These are phyloP conservation scores for Cercospora nicotianae DNA, from an alignment of 2,329 filamentous ascomycete genomes.

Conservation along the genomic window DNA sequence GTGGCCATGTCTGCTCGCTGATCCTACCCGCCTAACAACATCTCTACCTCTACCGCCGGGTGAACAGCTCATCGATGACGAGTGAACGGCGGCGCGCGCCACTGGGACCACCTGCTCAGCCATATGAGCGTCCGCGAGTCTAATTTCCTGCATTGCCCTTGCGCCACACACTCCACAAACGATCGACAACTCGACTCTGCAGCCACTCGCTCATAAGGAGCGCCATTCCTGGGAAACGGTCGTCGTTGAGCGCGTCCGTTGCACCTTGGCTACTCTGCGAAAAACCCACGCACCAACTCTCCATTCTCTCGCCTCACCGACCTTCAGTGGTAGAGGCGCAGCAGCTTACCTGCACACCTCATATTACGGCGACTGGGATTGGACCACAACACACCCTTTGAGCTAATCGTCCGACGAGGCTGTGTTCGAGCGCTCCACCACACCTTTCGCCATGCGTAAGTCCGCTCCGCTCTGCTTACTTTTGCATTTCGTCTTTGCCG, in stretches of 20 bases:
- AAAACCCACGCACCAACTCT: background rate
- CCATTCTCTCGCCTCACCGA: background rate
- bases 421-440: constrained; percentile 2
- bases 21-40: background rate
- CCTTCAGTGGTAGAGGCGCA: background rate
- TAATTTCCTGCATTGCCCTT: constrained; percentile 6
- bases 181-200: background rate
- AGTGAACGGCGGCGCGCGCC: background rate
- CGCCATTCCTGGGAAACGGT: background rate
- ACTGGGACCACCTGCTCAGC: constrained; percentile 6
- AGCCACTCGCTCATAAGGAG: constrained; percentile 6
- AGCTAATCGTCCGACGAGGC: constrained; percentile 5
- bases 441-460: constrained; percentile 8
- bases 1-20: background rate
- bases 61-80: constrained; percentile 7
- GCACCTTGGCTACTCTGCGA: background rate
- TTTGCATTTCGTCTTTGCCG: background rate
- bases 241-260: background rate
- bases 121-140: background rate
- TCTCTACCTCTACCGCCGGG: background rate
- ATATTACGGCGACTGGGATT: background rate
- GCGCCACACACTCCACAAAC: constrained; percentile 9
- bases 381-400: background rate
- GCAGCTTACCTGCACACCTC: background rate
- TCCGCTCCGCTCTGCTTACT: background rate